Percentiles rank a stretch among this genome's conserved stretches.
These are phyloP conservation scores for Loxodes magnus DNA, from an alignment of 73 alveolate genomes.

Conservation along the genomic window DNA sequence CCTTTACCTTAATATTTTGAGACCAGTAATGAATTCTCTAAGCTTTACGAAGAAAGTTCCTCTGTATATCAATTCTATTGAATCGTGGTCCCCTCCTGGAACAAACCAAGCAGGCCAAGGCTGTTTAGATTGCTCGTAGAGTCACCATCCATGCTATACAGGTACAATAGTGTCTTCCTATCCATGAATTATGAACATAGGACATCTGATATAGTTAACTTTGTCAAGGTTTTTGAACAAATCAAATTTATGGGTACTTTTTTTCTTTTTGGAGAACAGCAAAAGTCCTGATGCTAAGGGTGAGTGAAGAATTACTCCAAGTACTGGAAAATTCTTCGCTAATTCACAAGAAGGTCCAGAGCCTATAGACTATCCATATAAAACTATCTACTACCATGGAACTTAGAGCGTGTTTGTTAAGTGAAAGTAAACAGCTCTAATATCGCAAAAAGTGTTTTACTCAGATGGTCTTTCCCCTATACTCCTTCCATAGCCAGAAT, in stretches of 20 bases:
- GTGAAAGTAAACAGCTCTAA: constrained; percentile 35
- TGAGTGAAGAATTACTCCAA: constrained; percentile 24
- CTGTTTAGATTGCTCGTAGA: constrained; percentile 1
- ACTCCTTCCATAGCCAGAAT: constrained; percentile 51
- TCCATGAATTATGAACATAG: constrained; percentile 37
- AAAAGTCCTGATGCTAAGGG: constrained; percentile 23
- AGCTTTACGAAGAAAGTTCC: background rate
- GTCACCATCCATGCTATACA: constrained; percentile 8
- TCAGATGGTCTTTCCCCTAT: constrained; percentile 50
- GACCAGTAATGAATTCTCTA: background rate
- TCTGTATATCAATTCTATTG: constrained; percentile 16
- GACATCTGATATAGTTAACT: constrained; percentile 19
- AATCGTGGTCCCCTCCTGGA: constrained; percentile 40
- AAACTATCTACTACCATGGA: constrained; percentile 14
- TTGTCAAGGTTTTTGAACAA: constrained; percentile 27
- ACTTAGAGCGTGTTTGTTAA: constrained; percentile 1
- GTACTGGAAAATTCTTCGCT: constrained; percentile 11
- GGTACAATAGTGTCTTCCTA: constrained; percentile 19
- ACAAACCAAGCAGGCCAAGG: constrained; percentile 15
- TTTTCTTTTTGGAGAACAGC: background rate
- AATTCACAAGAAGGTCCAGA: constrained; percentile 27
- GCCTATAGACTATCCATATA: constrained; percentile 39
- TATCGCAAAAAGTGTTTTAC: constrained; percentile 16
- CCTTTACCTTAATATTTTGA: no score
- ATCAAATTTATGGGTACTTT: constrained; percentile 12